Evolutionary conservation across 192 early-diverging fungal genomes (phyloP), one percentile per base, ranked within the genome.

Genomic region (Coemansia pectinata): DNA sequence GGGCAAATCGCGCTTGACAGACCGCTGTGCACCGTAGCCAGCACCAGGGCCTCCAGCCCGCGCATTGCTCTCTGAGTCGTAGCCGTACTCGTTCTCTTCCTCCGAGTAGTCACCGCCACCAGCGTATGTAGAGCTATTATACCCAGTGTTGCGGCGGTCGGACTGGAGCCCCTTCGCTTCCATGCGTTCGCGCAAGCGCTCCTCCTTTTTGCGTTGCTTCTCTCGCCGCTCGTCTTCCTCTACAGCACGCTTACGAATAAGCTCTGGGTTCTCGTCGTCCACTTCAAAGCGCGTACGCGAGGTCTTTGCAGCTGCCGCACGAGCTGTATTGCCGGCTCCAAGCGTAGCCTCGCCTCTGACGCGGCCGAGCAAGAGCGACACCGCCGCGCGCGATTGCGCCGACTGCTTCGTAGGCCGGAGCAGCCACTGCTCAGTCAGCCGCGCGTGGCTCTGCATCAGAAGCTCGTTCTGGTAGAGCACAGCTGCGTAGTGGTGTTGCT

Each of bases 221-320:
- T 83, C 81, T 38, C 73, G 69, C 39, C 58, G 41, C 53, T 78
- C 76, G 55, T 78, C 81, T 63, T 83, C 81, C 40, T 72, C 52
- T 19, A 72, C 73, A 29, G 69, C 81, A 41, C 76, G 76, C 34
- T 71, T 74, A 47, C 70, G 69, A 9, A 64, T 44, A 11, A 78
- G 67, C 60, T 77, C 81, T 4, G 81, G 76, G 36, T 77, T 73
- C 61, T 78, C 73, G 61, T 75, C 81, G 1, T 71, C 63, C n/a
- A 78, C 73, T 25, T 74, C 71, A 45, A 83, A 78, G 39, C 73
- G 76, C 52, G 73, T 83, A 40, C 76, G 72, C 47, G 63, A 52
- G 57, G 58, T 44, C 53, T 50, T 57, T 52, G 63, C 48, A 27
- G 63, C 65, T 5, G 68, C 69, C 14, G 57, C 67, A 8, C 70